These are phyloP conservation scores for Tricharina praecox DNA, from an alignment of 495 filamentous ascomycete species.

Conservation along the genomic window DNA sequence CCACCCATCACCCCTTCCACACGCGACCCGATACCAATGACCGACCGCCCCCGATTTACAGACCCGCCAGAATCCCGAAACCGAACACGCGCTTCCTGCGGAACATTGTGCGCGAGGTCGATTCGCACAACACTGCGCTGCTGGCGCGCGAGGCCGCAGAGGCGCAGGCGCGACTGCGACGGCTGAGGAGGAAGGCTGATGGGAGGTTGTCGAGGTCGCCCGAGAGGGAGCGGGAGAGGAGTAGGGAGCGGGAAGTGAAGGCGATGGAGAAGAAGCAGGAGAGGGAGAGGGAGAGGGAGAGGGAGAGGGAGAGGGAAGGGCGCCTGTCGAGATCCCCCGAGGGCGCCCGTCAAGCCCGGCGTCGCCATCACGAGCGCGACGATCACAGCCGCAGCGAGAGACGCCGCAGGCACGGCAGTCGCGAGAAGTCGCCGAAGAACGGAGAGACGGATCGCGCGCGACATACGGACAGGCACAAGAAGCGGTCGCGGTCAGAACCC, in stretches of 20 bases:
- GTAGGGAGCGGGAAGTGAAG: no score
- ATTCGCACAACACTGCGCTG: constrained; percentile 76
- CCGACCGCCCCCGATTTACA: no score
- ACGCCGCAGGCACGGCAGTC: no score
- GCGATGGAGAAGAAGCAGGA: no score
- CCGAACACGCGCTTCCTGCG: constrained; percentile 81
- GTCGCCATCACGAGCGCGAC: no score
- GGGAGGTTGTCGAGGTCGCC: constrained; percentile 1
- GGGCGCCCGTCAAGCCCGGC: not conserved
- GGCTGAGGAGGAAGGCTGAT: not conserved
- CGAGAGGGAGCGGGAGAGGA: no score
- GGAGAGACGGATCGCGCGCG: constrained; percentile 12
- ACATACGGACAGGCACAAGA: constrained; percentile 29
- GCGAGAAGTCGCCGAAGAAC: no score
- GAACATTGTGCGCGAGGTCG: constrained; percentile 75
- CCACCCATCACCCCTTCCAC: no score
- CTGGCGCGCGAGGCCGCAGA: constrained; percentile 53
- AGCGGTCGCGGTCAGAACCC: constrained; percentile 19
- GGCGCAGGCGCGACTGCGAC: constrained; percentile 38
- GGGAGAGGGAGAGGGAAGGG: not conserved
- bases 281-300: no score
- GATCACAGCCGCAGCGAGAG: no score
- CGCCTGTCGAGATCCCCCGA: not conserved
- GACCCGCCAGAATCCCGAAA: no score
- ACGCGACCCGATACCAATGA: no score